A percentile compares a stretch with the other conserved stretches of the same genome.
Evolutionary conservation across 2,329 filamentous ascomycete species (phyloP).

Genomic region (Penicillium palitans): DNA sequence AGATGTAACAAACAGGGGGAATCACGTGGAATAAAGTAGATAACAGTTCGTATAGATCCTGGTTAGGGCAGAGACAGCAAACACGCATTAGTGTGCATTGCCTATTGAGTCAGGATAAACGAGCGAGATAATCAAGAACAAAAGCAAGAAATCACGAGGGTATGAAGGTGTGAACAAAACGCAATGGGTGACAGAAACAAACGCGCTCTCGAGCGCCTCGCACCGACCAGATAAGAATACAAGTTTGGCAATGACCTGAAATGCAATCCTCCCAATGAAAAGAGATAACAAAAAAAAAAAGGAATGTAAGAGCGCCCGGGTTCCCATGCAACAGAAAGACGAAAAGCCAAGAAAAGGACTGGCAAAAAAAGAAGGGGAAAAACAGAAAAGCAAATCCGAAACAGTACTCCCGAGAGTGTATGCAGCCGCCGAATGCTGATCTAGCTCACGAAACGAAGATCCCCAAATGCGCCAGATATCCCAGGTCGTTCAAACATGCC

Average conservation of each 20-base stretch:
- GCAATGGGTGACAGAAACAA: conserved; percentile 24
- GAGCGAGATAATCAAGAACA: conserved; percentile 15
- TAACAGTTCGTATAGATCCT: conserved; percentile 29
- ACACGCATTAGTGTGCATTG: conserved; percentile 11
- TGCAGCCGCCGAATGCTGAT: conserved; percentile 45
- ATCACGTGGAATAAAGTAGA: conserved; percentile 32
- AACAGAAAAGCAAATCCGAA: conserved; percentile 30
- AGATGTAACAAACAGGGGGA: conserved; percentile 29
- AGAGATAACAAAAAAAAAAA: conserved; percentile 22
- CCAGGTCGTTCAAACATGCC: conserved; percentile 46
- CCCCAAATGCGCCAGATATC: conserved; percentile 43
- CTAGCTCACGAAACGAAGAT: conserved; percentile 41
- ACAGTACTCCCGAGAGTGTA: conserved; percentile 39
- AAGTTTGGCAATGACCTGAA: conserved; percentile 30
- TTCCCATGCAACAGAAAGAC: conserved; percentile 33
- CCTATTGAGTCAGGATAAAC: conserved; percentile 11
- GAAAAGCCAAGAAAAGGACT: conserved; percentile 23
- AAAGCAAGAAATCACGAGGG: conserved; percentile 31
- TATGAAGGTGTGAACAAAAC: conserved; percentile 35
- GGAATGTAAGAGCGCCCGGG: conserved; percentile 34
- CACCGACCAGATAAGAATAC: conserved; percentile 30
- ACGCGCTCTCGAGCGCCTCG: conserved; percentile 25
- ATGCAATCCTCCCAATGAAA: conserved; percentile 37
- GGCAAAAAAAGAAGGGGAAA: conserved; percentile 20
- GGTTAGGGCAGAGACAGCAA: conserved; percentile 12